Percentiles rank a stretch among this genome's conserved stretches.
Conservation (phyloP, 164 flowering plant genomes). For the Magnolia officinalis region DNA sequence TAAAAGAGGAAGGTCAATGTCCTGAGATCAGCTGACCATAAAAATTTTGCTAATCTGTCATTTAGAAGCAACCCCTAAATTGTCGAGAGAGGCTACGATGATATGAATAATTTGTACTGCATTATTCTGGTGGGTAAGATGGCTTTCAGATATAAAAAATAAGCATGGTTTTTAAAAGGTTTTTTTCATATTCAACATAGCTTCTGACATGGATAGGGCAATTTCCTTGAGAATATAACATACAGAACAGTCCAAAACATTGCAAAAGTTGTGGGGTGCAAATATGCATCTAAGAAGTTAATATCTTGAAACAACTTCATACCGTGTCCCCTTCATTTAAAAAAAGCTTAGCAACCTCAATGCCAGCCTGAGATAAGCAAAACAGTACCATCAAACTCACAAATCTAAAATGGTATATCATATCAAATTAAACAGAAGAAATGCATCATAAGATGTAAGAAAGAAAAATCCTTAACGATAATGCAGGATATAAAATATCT, state of each 20-base stretch:
- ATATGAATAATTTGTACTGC: no score
- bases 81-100: no score
- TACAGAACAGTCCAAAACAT: background rate
- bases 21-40: no score
- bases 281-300: background rate
- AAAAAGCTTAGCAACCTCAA: slow-evolving; percentile 93
- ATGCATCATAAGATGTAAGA: background rate
- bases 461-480: background rate
- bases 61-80: no score
- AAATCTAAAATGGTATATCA: background rate
- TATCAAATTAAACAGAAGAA: background rate
- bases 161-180: no score
- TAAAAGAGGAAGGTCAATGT: no score
- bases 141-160: no score
- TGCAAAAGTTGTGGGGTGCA: background rate
- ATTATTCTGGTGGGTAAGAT: no score
- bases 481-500: no score
- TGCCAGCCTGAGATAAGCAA: slow-evolving; percentile 72
- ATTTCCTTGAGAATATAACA: background rate
- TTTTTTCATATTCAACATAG: background rate
- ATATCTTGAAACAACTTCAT: slow-evolving; percentile 21
- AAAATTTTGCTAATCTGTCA: no score
- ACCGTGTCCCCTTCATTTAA: slow-evolving; percentile 81
- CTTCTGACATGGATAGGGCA: background rate
- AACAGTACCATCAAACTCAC: slow-evolving; percentile 11